Evolutionary conservation across 116 monocot genomes (phyloP).

Genomic region (Cymodocea nodosa): DNA sequence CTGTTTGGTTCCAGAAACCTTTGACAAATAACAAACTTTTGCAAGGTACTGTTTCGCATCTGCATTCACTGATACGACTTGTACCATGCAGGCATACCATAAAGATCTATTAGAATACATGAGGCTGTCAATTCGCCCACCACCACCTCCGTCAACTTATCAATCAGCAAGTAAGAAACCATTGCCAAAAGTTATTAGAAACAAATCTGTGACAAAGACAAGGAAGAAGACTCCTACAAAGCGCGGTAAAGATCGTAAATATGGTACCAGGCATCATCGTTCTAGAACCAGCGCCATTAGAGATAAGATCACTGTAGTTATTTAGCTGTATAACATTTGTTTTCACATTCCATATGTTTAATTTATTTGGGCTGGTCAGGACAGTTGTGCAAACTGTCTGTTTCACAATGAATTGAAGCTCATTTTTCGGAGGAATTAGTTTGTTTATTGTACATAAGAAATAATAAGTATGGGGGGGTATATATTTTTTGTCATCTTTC

Average conservation of each 20-base stretch:
- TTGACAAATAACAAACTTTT: neutral
- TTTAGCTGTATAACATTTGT: constrained; percentile 2
- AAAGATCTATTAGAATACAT: constrained; percentile 67
- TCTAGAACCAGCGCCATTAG: constrained; percentile 16
- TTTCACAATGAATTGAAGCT: neutral
- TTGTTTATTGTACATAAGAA: constrained; percentile 6
- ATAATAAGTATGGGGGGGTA: neutral
- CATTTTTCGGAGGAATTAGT: neutral
- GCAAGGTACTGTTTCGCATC: neutral
- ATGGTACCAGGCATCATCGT: constrained; percentile 36
- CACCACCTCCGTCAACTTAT: neutral
- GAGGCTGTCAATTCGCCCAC: constrained; percentile 8
- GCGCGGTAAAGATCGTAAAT: constrained; percentile 34
- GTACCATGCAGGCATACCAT: constrained; percentile 60
- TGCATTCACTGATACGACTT: neutral
- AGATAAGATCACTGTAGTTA: constrained; percentile 25
- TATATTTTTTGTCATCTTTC: neutral
- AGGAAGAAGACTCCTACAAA: constrained; percentile 24
- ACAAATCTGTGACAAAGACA: constrained; percentile 10
- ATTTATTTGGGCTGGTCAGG: neutral
- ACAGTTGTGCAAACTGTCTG: neutral
- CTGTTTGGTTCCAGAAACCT: too few relatives aligned
- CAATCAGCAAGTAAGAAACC: constrained; percentile 8
- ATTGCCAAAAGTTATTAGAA: neutral
- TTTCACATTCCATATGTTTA: constrained; percentile 1